Base-by-base conservation (phyloP, 768 basidiomycete species). In the Suillus decipiens region DNA sequence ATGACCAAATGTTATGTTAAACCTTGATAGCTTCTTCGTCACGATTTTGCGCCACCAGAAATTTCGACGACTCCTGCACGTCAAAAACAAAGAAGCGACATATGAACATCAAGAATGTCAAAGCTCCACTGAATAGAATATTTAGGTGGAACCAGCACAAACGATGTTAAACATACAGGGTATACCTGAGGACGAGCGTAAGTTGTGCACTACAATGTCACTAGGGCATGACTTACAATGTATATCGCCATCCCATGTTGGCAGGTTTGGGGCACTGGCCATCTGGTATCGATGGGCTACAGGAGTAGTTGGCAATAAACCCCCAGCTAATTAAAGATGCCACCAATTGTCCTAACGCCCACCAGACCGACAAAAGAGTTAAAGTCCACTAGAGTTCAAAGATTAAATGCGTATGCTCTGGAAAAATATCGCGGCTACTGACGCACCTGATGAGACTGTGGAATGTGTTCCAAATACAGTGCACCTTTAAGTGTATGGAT, bases 181-280 rank as follows among this genome's bases (percentile, higher is more conserved):
- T 78, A 66, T 76, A 78, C 48, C 81, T 82, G 62, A 33, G 50
- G 53, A 19, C 19, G 24, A 22, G 6, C 34, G 14, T 43, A 33
- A 73, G 43, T 42, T 59, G 53, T 22, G 10, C 19, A 55, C 14
- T 37, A 36, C 14, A 37, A 37, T 17, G 36, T 28, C 24, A 28
- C 34, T 37, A 55, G 37, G n/a, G 14, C 3, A 36, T 22, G 12
- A 66, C 70, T 2, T 71, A 84, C 78, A 82, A 72, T 24, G 80
- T 79, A 69, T 86, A 86, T 71, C 86, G 76, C 86, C 86, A 88
- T 12, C 86, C 86, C 80, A 83, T 84, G 65, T 87, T 88, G 64
- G 79, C 73, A 0, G 73, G 75, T 63, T 79, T 79, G 2, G 76
- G 68, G 66, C 86, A 88, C 66, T 82, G 72, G 43, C 79, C 75